A percentile compares a stretch with the other conserved stretches of the same genome.
phyloP scores from a whole-genome alignment of 2,329 filamentous ascomycete species.

The Ilyonectria sp. region DNA sequence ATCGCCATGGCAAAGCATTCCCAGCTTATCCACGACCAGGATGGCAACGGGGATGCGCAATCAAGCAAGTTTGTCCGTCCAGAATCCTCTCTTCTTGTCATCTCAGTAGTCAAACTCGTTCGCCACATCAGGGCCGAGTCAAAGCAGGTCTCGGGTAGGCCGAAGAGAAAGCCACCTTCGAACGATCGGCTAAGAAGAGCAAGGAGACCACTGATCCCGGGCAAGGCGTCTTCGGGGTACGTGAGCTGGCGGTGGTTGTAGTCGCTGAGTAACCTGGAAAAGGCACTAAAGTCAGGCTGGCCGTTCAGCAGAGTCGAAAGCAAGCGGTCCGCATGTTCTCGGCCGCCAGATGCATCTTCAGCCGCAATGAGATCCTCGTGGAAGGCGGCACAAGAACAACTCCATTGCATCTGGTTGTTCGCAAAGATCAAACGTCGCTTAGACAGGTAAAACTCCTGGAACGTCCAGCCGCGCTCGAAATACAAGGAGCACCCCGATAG shows the following conservation, averaged over 20 bases:
- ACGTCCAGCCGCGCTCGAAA: conserved; percentile 8
- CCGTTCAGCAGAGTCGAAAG: neutral
- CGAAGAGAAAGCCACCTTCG: neutral
- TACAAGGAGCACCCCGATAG: neutral
- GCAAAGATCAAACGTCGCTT: conserved; percentile 1
- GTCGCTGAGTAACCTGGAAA: neutral
- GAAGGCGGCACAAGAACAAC: neutral
- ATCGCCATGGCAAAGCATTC: neutral
- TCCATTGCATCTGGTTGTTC: neutral
- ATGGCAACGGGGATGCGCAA: neutral
- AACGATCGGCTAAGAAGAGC: neutral
- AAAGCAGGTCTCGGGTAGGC: neutral
- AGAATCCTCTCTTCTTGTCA: neutral
- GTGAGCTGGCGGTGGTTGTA: neutral
- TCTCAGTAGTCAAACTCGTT: neutral
- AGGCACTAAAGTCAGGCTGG: neutral
- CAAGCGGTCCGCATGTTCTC: neutral
- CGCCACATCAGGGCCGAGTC: conserved; percentile 5
- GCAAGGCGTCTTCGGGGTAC: conserved; percentile 1
- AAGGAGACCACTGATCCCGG: neutral
- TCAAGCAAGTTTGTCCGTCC: neutral
- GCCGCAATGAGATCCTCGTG: neutral
- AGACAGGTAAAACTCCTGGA: conserved; percentile 5
- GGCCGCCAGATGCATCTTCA: neutral
- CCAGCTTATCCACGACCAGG: neutral